Evolutionary conservation across 208 protist genomes (phyloP).

Genomic region (Lotmaria passim): DNA sequence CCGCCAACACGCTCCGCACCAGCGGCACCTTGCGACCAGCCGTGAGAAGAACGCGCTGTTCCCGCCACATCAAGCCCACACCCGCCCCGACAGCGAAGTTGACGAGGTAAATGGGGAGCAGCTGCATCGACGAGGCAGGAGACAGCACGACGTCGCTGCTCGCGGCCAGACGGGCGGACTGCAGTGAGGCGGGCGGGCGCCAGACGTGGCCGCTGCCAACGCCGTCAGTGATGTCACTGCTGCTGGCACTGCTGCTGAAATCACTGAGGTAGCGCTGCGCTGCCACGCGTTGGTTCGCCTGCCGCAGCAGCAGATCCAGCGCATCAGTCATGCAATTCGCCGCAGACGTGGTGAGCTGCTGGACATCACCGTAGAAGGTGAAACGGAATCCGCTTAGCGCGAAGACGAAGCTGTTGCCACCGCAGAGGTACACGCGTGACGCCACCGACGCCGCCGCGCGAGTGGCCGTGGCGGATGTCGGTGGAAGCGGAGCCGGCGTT

Average conservation of each 20-base stretch:
- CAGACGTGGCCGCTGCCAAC: conserved; percentile 9
- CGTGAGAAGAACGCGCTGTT: conserved; percentile 7
- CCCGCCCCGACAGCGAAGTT: conserved; percentile 37
- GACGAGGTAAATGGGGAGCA: conserved; percentile 34
- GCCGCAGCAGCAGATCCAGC: conserved; percentile 26
- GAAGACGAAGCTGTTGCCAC: conserved; percentile 50
- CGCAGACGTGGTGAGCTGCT: conserved; percentile 34
- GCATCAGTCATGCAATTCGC: conserved; percentile 37
- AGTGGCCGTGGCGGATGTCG: neutral
- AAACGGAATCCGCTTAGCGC: conserved; percentile 63
- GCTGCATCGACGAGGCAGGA: conserved; percentile 37
- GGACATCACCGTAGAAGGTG: conserved; percentile 35
- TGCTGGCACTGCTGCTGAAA: neutral
- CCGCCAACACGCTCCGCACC: conserved; percentile 18
- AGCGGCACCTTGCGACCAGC: conserved; percentile 15
- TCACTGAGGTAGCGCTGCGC: conserved; percentile 10
- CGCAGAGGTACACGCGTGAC: conserved; percentile 41
- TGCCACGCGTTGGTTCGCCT: conserved; percentile 22
- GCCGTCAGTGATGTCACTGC: neutral
- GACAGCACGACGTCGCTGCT: conserved; percentile 31
- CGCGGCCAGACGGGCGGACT: conserved; percentile 1
- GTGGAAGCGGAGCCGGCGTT: neutral
- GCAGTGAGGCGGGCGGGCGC: conserved; percentile 14
- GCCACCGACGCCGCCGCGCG: neutral
- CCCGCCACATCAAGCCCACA: conserved; percentile 25